These are phyloP conservation scores for Stagonosporopsis tanaceti DNA, from an alignment of 2,329 filamentous ascomycete genomes.

Conservation along the genomic window DNA sequence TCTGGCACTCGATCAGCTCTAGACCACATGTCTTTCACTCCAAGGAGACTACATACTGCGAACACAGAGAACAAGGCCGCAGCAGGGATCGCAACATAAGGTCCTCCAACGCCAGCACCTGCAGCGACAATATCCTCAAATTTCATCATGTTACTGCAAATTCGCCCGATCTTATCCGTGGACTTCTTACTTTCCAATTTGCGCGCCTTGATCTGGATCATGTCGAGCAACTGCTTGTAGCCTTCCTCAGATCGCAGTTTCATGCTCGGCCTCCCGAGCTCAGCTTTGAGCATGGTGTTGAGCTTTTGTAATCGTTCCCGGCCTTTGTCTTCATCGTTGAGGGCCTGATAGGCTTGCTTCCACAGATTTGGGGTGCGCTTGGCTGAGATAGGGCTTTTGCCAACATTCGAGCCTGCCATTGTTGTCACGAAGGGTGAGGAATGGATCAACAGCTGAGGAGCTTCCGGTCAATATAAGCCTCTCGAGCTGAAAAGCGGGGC, in stretches of 20 bases:
- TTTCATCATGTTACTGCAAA: conserved; percentile 22
- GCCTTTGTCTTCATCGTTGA: conserved; percentile 21
- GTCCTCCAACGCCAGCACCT: conserved; percentile 25
- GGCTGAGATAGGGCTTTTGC: not conserved
- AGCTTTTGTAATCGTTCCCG: conserved; percentile 26
- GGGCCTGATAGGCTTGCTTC: conserved; percentile 27
- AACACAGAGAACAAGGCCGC: conserved; percentile 29
- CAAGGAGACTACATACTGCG: conserved; percentile 12
- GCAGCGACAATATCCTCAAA: conserved; percentile 26
- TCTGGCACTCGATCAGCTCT: conserved; percentile 5
- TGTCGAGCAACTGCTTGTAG: conserved; percentile 16
- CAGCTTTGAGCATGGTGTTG: conserved; percentile 19
- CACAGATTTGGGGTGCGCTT: conserved; percentile 23
- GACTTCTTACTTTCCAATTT: conserved; percentile 14
- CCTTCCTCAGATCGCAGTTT: conserved; percentile 27
- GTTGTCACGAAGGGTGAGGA: not conserved
- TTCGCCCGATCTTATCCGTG: conserved; percentile 18
- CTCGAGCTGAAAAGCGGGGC: not conserved
- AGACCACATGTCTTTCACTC: too few relatives aligned
- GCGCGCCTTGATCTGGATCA: conserved; percentile 20
- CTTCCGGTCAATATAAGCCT: not conserved
- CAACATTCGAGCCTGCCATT: conserved; percentile 14
- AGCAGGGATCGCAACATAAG: conserved; percentile 27
- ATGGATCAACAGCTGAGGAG: not conserved
- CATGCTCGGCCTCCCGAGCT: conserved; percentile 23